Evolutionary conservation across 306 rosid genomes (phyloP).

Genomic region (Prunus davidiana): DNA sequence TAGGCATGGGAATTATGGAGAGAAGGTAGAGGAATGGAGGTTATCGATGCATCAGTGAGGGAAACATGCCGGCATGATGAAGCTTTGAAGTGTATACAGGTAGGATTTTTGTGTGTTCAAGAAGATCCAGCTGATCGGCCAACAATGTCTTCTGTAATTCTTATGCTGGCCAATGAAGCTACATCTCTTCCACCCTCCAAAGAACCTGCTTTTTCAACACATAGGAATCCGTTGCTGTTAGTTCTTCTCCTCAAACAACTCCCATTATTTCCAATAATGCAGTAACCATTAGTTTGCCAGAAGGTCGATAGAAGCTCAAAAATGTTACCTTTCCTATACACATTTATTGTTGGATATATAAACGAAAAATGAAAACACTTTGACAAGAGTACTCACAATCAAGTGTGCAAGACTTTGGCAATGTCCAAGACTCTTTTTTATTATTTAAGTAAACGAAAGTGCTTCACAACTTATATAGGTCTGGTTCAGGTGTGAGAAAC

Average conservation of each 20-base stretch:
- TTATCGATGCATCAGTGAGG: neutral
- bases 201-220: constrained; percentile 13
- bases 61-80: constrained; percentile 7
- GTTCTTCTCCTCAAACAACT: neutral
- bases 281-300: neutral
- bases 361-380: too few relatives aligned
- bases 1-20: constrained; percentile 23
- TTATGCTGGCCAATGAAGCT: neutral
- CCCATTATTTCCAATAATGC: neutral
- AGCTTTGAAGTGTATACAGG: constrained; percentile 2
- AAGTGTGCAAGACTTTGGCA: too few relatives aligned
- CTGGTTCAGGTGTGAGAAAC: too few relatives aligned
- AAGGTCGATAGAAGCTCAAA: neutral
- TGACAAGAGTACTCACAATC: too few relatives aligned
- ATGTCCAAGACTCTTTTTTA: too few relatives aligned
- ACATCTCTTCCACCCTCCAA: constrained; percentile 12
- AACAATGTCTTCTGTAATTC: constrained; percentile 8
- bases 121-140: constrained; percentile 21
- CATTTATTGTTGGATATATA: neutral
- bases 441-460: too few relatives aligned
- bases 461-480: too few relatives aligned
- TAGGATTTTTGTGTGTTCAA: constrained; percentile 25
- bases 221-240: neutral
- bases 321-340: neutral
- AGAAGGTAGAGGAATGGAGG: constrained; percentile 30